A percentile compares a stretch with the other conserved stretches of the same genome.
Evolutionary conservation across 768 basidiomycete genomes (phyloP).

Genomic region (Coprinellus micaceus): DNA sequence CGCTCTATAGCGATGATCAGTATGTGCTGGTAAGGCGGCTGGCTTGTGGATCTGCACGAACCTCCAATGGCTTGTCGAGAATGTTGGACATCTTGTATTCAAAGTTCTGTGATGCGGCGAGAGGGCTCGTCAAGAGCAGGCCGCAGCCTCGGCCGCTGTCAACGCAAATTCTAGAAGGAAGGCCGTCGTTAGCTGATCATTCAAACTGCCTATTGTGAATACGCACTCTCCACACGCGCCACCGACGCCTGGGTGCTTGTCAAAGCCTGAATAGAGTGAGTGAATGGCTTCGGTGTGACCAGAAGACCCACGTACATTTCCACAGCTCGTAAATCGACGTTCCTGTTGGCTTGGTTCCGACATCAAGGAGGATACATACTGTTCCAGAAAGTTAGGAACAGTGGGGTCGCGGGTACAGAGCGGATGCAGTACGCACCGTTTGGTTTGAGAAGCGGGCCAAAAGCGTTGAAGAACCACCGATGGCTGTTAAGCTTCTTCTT

Average conservation of each 20-base stretch:
- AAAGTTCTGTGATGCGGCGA: conserved; percentile 94
- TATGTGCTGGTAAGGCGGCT: background rate
- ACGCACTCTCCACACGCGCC: conserved; percentile 92
- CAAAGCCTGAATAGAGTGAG: conserved; percentile 53
- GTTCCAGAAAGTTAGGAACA: conserved; percentile 1
- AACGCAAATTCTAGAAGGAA: conserved; percentile 63
- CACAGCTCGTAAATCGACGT: conserved; percentile 96
- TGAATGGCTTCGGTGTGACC: background rate
- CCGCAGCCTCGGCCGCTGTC: conserved; percentile 73
- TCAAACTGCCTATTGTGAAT: background rate
- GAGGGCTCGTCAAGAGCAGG: conserved; percentile 66
- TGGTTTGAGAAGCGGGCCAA: conserved; percentile 81
- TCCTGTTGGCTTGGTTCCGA: conserved; percentile 92
- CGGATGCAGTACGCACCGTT: conserved; percentile 49
- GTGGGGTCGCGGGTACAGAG: background rate
- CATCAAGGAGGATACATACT: conserved; percentile 91
- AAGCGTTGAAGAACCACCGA: conserved; percentile 97
- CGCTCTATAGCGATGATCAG: conserved; percentile 43
- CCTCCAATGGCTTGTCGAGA: conserved; percentile 92
- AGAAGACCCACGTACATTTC: conserved; percentile 59
- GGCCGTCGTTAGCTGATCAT: background rate
- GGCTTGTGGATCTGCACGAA: conserved; percentile 29
- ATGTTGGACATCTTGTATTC: conserved; percentile 98
- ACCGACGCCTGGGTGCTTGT: conserved; percentile 80
- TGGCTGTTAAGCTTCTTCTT: conserved; percentile 97